Base-by-base conservation (phyloP, 805 yeast genomes). In the Danielia reshetovae region DNA sequence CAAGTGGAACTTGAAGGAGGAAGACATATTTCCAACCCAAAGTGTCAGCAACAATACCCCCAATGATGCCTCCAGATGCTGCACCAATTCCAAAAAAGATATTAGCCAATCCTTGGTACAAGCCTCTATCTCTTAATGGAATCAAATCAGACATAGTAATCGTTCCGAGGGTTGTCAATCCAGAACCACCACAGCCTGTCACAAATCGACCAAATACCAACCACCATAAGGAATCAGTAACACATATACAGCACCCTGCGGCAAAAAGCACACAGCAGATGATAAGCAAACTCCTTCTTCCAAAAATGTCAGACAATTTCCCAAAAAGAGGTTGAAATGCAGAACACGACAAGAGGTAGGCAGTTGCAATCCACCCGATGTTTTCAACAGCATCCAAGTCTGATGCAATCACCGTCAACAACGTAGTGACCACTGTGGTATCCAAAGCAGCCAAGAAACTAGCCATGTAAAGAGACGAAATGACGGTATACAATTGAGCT, bases 121-220 rank as follows among this genome's bases (percentile, higher is more conserved):
- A 57, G 2, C 94, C 95, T 39, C 96, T 68, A 27, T 81, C 76
- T 36, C 93, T 69, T 41, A 83, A 70, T 2, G 93, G 79, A 18
- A 88, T 80, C 30, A 85, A 64, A 57, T 87, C 96, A 18, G 85
- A 76, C 47, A 82, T 72, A 2, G 88, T 72, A 38, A 87, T 82
- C 5, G 95, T 80, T 12, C 85, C 74, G 46, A 86, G 62, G 0
- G 89, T 72, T 32, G 81, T 76, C 51, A 87, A 74, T 1, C 96
- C 96, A 5, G 95, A 93, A n/a, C 95, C 95, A 9, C 96, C 96
- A 36, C 84, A 72, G 13, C 96, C 96, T 17, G 94, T 79, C 32
- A 87, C 67, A 41, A 85, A 77, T 48, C 86, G 65, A 4, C 83
- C 83, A 18, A 74, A 41, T 6, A 80, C 74, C 43, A 82, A 63